These are phyloP conservation scores for Starmerella ratchasimensis DNA, from an alignment of 805 yeast species.

Conservation along the genomic window DNA sequence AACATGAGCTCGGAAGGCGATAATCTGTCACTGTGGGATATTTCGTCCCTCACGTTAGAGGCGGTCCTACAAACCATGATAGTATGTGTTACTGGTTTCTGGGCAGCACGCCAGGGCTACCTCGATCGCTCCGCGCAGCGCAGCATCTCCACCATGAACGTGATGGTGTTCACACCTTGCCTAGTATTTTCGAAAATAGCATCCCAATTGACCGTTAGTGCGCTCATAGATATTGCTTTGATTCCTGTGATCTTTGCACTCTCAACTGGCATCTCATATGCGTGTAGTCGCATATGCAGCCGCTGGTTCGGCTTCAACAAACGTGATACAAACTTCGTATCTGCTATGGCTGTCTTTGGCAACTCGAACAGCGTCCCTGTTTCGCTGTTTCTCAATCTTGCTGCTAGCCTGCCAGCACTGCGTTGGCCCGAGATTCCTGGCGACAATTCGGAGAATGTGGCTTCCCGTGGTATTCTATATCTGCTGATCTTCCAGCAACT, in stretches of 20 bases:
- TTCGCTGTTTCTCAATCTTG: slow-evolving; percentile 61
- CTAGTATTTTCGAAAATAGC: slow-evolving; percentile 75
- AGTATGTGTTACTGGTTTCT: slow-evolving; percentile 72
- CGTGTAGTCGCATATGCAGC: slow-evolving; percentile 46
- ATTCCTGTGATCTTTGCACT: slow-evolving; percentile 77
- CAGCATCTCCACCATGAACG: slow-evolving; percentile 62
- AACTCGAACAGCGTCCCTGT: slow-evolving; percentile 92
- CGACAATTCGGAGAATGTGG: slow-evolving; percentile 44
- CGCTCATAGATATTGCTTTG: slow-evolving; percentile 63
- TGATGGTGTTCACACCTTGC: slow-evolving; percentile 88
- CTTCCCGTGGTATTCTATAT: slow-evolving; percentile 48
- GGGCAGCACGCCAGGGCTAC: slow-evolving; percentile 63
- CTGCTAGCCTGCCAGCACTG: slow-evolving; percentile 44
- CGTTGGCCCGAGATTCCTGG: slow-evolving; percentile 43
- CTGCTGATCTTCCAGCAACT: slow-evolving; percentile 51
- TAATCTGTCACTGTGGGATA: slow-evolving; percentile 23
- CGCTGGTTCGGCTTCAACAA: slow-evolving; percentile 43
- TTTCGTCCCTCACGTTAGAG: slow-evolving; percentile 63
- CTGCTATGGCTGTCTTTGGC: slow-evolving; percentile 95
- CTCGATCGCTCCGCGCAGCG: slow-evolving; percentile 65
- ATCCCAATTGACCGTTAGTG: slow-evolving; percentile 52
- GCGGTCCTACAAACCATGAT: slow-evolving; percentile 84
- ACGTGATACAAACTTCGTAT: slow-evolving; percentile 77
- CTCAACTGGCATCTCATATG: slow-evolving; percentile 62
- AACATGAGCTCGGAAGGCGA: slow-evolving; percentile 2